Conservation (phyloP, 768 basidiomycete genomes). For the Lyophyllum decastes region DNA sequence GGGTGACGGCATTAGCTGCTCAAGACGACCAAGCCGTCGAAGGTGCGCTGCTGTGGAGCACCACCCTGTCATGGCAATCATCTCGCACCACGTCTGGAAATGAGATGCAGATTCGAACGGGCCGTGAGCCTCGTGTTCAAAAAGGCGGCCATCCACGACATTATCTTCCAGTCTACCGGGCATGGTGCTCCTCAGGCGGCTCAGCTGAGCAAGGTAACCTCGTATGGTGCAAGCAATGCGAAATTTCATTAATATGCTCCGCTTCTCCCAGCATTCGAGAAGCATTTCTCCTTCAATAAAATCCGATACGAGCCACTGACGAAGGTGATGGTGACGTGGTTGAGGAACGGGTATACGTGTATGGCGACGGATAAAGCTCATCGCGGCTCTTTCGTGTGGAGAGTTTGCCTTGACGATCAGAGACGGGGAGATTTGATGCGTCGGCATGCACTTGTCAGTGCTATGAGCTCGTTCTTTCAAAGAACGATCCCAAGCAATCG, state of each 20-base stretch:
- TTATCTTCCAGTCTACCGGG: conserved; percentile 2
- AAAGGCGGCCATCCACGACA: conserved; percentile 1
- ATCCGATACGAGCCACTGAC: conserved; percentile 21
- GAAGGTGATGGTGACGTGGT: neutral
- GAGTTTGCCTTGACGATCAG: too few relatives aligned
- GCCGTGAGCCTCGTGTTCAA: neutral
- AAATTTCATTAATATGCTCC: conserved; percentile 21
- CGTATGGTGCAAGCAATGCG: conserved; percentile 27
- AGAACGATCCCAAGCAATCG: too few relatives aligned
- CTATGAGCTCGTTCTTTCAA: too few relatives aligned
- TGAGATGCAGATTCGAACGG: conserved; percentile 4
- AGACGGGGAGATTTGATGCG: too few relatives aligned
- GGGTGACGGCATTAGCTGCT: neutral
- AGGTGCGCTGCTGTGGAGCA: neutral
- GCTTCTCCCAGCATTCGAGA: conserved; percentile 22
- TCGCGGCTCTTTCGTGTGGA: neutral
- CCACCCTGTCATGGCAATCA: neutral
- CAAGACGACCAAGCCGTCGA: neutral
- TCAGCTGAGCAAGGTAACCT: conserved; percentile 26
- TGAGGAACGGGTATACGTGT: conserved; percentile 10
- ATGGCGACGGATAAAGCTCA: neutral
- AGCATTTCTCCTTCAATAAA: conserved; percentile 25
- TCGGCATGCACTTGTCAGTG: too few relatives aligned
- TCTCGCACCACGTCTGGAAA: conserved; percentile 1
- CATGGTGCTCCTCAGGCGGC: conserved; percentile 2